phyloP scores from a whole-genome alignment of 2,329 filamentous ascomycete genomes.

The Aureobasidium namibiae region DNA sequence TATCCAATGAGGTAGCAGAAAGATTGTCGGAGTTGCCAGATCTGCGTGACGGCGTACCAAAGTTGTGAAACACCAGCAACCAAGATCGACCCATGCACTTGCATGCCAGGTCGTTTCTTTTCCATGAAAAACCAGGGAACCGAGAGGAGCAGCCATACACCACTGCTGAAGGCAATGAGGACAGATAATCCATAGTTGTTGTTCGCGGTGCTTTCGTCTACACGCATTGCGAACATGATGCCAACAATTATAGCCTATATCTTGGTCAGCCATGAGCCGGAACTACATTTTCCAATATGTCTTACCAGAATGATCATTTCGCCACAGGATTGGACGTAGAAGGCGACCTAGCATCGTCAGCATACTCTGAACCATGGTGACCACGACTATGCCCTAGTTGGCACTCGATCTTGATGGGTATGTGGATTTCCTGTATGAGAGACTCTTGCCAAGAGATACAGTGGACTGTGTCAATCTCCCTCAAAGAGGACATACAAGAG shows the following conservation, averaged over 20 bases:
- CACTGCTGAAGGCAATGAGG: slow-evolving; percentile 56
- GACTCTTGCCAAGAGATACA: not conserved
- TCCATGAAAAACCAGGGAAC: slow-evolving; percentile 61
- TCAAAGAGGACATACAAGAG: not conserved
- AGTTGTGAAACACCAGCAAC: slow-evolving; percentile 56
- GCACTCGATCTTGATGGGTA: not conserved
- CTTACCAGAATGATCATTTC: slow-evolving; percentile 49
- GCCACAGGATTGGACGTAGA: slow-evolving; percentile 54
- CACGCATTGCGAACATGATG: slow-evolving; percentile 53
- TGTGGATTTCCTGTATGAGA: not conserved
- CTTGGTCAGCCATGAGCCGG: not conserved
- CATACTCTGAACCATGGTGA: too few species aligned
- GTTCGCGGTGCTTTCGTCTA: slow-evolving; percentile 49
- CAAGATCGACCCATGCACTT: slow-evolving; percentile 44
- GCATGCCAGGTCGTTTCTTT: slow-evolving; percentile 54
- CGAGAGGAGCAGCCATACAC: slow-evolving; percentile 55
- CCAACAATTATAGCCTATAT: slow-evolving; percentile 51
- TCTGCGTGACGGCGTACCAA: slow-evolving; percentile 48
- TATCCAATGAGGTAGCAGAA: slow-evolving; percentile 58
- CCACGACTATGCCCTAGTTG: not conserved
- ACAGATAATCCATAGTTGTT: slow-evolving; percentile 62
- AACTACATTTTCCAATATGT: not conserved
- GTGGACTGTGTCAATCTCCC: too few species aligned
- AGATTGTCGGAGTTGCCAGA: slow-evolving; percentile 58
- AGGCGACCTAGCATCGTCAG: slow-evolving; percentile 30